Conservation (phyloP, 1,139 yeast genomes). For the Pichia sp. region DNA sequence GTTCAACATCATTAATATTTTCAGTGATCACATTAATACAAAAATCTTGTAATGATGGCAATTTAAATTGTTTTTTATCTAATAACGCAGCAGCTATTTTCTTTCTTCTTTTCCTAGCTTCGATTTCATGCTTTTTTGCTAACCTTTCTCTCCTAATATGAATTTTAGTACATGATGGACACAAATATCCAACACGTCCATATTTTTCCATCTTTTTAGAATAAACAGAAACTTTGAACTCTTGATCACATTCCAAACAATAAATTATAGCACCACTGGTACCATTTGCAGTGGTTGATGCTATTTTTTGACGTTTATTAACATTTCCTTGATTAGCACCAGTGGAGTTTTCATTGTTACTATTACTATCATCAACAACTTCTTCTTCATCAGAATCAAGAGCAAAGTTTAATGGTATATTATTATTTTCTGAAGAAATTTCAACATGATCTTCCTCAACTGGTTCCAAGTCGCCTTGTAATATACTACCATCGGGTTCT, state of each 20-base stretch:
- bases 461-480: neutral
- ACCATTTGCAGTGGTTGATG: slow-evolving; percentile 27
- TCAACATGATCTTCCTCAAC: slow-evolving; percentile 4
- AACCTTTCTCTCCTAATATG: slow-evolving; percentile 40
- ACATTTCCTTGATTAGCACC: neutral
- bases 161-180: slow-evolving; percentile 56
- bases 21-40: slow-evolving; percentile 67
- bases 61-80: slow-evolving; percentile 55
- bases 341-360: slow-evolving; percentile 28
- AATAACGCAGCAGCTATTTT: slow-evolving; percentile 78
- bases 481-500: neutral
- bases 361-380: slow-evolving; percentile 36
- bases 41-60: slow-evolving; percentile 74
- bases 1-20: slow-evolving; percentile 72
- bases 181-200: slow-evolving; percentile 48
- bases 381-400: slow-evolving; percentile 28
- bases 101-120: slow-evolving; percentile 68
- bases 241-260: slow-evolving; percentile 55
- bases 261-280: slow-evolving; percentile 29
- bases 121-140: slow-evolving; percentile 45
- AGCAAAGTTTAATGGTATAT: slow-evolving; percentile 7
- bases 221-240: slow-evolving; percentile 58
- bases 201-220: slow-evolving; percentile 48
- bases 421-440: neutral
- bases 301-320: neutral